Evolutionary conservation across 2,329 filamentous ascomycete species (phyloP).

Genomic region (Rutstroemia sp.): DNA sequence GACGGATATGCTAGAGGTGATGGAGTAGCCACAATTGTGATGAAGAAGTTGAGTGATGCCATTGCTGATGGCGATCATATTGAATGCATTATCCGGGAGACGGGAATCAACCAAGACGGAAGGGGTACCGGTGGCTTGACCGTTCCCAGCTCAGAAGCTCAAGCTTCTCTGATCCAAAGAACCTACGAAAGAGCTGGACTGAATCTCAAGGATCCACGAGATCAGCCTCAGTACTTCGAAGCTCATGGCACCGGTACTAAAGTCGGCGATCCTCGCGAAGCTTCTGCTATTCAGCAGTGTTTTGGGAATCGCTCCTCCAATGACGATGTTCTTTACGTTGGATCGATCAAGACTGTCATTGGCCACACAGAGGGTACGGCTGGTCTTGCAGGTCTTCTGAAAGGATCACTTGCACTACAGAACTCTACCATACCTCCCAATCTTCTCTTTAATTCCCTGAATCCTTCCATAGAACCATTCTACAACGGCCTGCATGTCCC

Average conservation of each 20-base stretch:
- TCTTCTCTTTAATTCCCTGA: conserved; percentile 28
- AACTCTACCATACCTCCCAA: conserved; percentile 26
- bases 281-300: not conserved
- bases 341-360: conserved; percentile 23
- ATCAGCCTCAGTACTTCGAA: conserved; percentile 17
- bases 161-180: conserved; percentile 23
- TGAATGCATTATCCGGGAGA: conserved; percentile 35
- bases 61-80: conserved; percentile 35
- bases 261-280: conserved; percentile 13
- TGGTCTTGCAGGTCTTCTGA: conserved; percentile 26
- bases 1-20: conserved; percentile 59
- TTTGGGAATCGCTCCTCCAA: not conserved
- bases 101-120: conserved; percentile 38
- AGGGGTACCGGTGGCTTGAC: conserved; percentile 35
- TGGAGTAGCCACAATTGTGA: conserved; percentile 48
- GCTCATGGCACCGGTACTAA: conserved; percentile 26
- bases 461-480: not conserved
- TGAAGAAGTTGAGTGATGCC: conserved; percentile 46
- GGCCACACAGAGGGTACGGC: conserved; percentile 24
- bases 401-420: conserved; percentile 22
- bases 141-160: conserved; percentile 36
- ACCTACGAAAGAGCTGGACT: conserved; percentile 10
- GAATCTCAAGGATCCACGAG: not conserved
- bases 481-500: not conserved
- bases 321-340: conserved; percentile 11